phyloP scores from a whole-genome alignment of 257 asterid species.

The Solanum ossicruentum region DNA sequence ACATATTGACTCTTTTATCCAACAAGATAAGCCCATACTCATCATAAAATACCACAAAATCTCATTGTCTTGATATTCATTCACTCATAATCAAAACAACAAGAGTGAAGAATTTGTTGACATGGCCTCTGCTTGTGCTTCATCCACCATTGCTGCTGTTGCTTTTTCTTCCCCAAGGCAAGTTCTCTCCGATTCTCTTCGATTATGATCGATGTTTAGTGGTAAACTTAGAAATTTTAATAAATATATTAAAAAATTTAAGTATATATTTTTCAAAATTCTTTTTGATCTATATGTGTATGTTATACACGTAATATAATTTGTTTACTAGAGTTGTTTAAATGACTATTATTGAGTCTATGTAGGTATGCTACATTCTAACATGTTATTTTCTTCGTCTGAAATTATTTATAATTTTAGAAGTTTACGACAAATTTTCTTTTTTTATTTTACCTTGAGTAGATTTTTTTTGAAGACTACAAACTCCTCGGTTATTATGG shows the following conservation, averaged over 20 bases:
- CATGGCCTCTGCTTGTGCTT: slow-evolving; percentile 91
- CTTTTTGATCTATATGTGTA: neutral
- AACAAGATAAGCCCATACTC: slow-evolving; percentile 46
- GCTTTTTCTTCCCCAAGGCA: slow-evolving; percentile 80
- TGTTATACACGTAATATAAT: no score
- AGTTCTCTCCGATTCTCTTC: slow-evolving; percentile 1
- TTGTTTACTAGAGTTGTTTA: no score
- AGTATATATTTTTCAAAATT: no score
- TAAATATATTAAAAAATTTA: no score
- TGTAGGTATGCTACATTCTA: neutral
- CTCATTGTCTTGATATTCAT: neutral
- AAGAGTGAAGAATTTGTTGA: neutral
- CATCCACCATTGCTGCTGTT: slow-evolving; percentile 83
- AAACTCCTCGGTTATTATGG: no score
- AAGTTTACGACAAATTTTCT: no score
- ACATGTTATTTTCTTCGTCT: no score
- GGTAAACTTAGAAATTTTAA: neutral
- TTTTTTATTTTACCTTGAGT: no score
- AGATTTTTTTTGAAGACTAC: neutral
- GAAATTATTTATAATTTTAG: no score
- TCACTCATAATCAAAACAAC: neutral
- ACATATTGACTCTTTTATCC: slow-evolving; percentile 47
- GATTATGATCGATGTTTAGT: no score
- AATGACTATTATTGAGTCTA: no score
- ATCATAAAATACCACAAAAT: slow-evolving; percentile 5